A percentile compares a stretch with the other conserved stretches of the same genome.
phyloP scores from a whole-genome alignment of 1,139 yeast species.

The Scheffersomyces titani region DNA sequence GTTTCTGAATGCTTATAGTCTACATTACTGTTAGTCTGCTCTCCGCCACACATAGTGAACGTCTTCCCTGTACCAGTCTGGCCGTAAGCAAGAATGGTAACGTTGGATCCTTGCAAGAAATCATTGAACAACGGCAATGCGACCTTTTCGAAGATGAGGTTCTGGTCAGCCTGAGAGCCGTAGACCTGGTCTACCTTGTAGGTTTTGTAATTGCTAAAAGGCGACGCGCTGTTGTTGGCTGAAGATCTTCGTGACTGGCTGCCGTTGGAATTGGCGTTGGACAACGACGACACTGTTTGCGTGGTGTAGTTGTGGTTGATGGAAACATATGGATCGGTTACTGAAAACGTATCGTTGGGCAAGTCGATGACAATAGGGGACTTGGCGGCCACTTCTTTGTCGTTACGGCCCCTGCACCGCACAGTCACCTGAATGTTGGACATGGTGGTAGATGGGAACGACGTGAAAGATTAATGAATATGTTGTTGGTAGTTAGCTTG shows the following conservation, averaged over 20 bases:
- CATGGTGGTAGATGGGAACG: constrained; percentile 16
- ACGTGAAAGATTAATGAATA: not conserved
- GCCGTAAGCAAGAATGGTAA: constrained; percentile 84
- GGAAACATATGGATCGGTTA: constrained; percentile 36
- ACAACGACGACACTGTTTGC: constrained; percentile 7
- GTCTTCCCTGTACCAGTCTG: constrained; percentile 93
- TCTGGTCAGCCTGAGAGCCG: constrained; percentile 72
- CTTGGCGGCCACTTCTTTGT: constrained; percentile 67
- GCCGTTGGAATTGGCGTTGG: not conserved
- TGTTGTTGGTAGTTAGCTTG: not conserved
- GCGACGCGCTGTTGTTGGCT: not conserved
- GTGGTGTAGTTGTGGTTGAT: constrained; percentile 43
- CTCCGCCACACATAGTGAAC: constrained; percentile 79
- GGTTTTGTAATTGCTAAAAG: constrained; percentile 37
- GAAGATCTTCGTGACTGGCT: not conserved
- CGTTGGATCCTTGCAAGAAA: constrained; percentile 69
- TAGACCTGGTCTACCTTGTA: constrained; percentile 74
- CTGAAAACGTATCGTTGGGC: constrained; percentile 47
- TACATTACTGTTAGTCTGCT: constrained; percentile 9
- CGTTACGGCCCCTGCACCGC: constrained; percentile 82
- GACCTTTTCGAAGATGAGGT: constrained; percentile 56
- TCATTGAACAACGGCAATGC: constrained; percentile 66
- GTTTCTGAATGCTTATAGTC: constrained; percentile 14
- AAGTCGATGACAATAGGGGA: constrained; percentile 73
- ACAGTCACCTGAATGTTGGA: constrained; percentile 79